phyloP scores from a whole-genome alignment of 176 grass and related monocot genomes.

The Hsuehochloa calcarea region DNA sequence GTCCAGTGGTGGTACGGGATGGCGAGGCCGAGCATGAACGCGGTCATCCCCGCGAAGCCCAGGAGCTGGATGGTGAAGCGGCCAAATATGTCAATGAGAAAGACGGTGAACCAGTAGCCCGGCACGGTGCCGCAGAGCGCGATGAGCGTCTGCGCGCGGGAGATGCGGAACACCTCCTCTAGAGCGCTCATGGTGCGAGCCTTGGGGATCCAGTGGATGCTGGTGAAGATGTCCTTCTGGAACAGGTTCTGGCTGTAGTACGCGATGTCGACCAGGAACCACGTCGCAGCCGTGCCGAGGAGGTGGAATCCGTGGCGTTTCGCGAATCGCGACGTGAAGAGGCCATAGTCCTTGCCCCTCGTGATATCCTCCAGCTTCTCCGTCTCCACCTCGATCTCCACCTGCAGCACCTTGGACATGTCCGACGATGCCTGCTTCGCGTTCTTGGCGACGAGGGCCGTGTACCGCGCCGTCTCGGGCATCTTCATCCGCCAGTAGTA shows the following conservation, averaged over 20 bases:
- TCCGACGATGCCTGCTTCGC: constrained; percentile 50
- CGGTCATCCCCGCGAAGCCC: constrained; percentile 48
- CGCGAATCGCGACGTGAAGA: constrained; percentile 51
- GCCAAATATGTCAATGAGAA: constrained; percentile 57
- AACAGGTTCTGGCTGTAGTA: constrained; percentile 89
- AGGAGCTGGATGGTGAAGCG: constrained; percentile 50
- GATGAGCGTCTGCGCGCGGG: constrained; percentile 56
- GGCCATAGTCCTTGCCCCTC: constrained; percentile 29
- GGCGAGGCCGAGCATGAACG: constrained; percentile 50
- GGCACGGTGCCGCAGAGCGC: constrained; percentile 78
- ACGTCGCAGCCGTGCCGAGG: constrained; percentile 52
- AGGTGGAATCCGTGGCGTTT: constrained; percentile 51
- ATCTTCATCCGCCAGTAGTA: constrained; percentile 80
- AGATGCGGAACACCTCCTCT: constrained; percentile 59
- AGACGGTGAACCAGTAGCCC: constrained; percentile 81
- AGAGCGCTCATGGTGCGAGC: constrained; percentile 52
- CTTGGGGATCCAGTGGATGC: constrained; percentile 58
- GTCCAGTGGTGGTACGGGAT: constrained; percentile 61
- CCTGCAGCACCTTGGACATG: constrained; percentile 66
- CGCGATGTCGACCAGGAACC: constrained; percentile 87
- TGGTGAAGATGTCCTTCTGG: constrained; percentile 85
- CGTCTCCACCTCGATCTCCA: constrained; percentile 39
- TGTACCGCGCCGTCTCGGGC: constrained; percentile 79
- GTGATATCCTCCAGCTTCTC: constrained; percentile 14
- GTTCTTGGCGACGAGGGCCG: constrained; percentile 56